A percentile compares a stretch with the other conserved stretches of the same genome.
These are phyloP conservation scores for Mycosarcoma mackinlayi DNA, from an alignment of 1,284 basidiomycete species.

Conservation along the genomic window DNA sequence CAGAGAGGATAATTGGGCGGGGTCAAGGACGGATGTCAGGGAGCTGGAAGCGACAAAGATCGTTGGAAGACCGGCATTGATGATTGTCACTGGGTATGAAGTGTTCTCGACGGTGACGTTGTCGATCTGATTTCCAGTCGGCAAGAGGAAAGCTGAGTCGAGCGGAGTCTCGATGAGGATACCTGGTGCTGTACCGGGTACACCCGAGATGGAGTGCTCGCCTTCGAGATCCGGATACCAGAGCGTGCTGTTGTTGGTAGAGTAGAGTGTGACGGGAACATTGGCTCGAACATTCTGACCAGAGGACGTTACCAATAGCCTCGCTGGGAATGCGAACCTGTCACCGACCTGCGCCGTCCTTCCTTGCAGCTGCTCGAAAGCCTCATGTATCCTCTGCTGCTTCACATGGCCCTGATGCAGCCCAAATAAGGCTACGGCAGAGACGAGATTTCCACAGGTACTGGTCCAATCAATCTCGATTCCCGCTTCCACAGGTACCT, in stretches of 20 bases:
- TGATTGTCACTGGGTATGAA: conserved; percentile 45
- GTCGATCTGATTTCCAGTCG: conserved; percentile 54
- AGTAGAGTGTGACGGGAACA: conserved; percentile 40
- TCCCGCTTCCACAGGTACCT: conserved; percentile 57
- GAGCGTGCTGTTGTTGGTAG: background rate
- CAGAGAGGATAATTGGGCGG: background rate
- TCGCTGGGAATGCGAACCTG: conserved; percentile 29
- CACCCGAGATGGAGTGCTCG: conserved; percentile 59
- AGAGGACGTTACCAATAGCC: conserved; percentile 51
- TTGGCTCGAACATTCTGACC: conserved; percentile 58
- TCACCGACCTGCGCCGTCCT: conserved; percentile 6
- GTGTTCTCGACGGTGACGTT: conserved; percentile 14
- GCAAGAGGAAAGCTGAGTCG: conserved; percentile 26
- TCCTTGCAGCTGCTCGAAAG: conserved; percentile 1
- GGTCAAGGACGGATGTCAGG: conserved; percentile 28
- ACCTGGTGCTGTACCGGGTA: conserved; percentile 58
- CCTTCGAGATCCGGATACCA: conserved; percentile 49
- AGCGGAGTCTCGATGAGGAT: conserved; percentile 61
- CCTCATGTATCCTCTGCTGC: conserved; percentile 19
- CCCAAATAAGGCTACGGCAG: conserved; percentile 60
- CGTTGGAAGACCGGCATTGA: conserved; percentile 62
- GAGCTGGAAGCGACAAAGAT: conserved; percentile 58
- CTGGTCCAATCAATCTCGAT: conserved; percentile 59
- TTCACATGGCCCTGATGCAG: conserved; percentile 36
- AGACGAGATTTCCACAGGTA: conserved; percentile 66